Conservation (phyloP, 768 basidiomycete genomes). For the Saitozyma podzolica region DNA sequence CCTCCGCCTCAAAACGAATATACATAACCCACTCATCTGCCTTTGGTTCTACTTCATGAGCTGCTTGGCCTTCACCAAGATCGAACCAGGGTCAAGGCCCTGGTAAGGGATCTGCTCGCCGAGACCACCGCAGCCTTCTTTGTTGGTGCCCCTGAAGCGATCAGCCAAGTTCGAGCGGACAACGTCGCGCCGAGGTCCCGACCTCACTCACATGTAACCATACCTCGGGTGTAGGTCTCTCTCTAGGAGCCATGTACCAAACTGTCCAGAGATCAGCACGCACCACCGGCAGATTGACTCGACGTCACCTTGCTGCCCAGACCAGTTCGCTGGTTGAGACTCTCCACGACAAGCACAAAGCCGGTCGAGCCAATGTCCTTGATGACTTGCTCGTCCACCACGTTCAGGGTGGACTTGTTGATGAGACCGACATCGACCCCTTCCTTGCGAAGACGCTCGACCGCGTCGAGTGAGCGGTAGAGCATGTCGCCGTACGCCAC, state of each 20-base stretch:
- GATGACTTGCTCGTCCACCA: constrained; percentile 77
- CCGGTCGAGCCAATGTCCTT: constrained; percentile 69
- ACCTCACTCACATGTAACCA: constrained; percentile 62
- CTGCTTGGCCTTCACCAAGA: constrained; percentile 26
- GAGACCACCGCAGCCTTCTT: constrained; percentile 65
- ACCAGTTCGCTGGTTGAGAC: constrained; percentile 84
- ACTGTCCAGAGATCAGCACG: constrained; percentile 50
- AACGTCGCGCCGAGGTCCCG: background rate
- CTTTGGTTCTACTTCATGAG: constrained; percentile 18
- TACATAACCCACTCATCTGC: too few species aligned
- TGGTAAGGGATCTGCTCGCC: constrained; percentile 79
- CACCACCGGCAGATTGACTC: background rate
- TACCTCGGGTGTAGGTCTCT: constrained; percentile 76
- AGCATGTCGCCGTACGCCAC: constrained; percentile 85
- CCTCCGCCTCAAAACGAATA: too few species aligned
- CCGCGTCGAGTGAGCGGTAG: constrained; percentile 79
- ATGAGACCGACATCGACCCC: constrained; percentile 80
- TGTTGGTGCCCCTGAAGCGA: constrained; percentile 18
- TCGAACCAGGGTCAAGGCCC: constrained; percentile 69
- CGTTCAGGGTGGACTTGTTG: constrained; percentile 80
- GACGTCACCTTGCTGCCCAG: constrained; percentile 22
- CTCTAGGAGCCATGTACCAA: constrained; percentile 82
- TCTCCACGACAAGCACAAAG: constrained; percentile 83
- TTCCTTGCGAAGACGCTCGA: constrained; percentile 67
- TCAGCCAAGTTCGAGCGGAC: background rate